A percentile compares a stretch with the other conserved stretches of the same genome.
Conservation (phyloP, 306 rosid genomes). For the Urtica urens region DNA sequence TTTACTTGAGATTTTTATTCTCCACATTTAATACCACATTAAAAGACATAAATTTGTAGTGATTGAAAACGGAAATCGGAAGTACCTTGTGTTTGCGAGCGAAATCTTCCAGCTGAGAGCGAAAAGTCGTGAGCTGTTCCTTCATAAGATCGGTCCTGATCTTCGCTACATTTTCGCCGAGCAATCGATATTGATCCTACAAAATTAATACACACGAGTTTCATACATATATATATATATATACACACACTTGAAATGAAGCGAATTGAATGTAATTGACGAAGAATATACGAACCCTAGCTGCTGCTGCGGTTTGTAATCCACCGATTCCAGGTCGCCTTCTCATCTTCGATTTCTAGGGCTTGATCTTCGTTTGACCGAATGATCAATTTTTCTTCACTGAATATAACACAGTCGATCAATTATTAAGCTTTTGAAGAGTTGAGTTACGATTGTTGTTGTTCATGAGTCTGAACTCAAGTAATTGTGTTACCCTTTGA, state of each 20-base stretch:
- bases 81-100: constrained; percentile 87
- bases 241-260: neutral
- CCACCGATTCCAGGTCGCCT: constrained; percentile 95
- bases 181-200: constrained; percentile 64
- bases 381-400: too few relatives aligned
- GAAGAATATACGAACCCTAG: constrained; percentile 35
- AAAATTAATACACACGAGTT: neutral
- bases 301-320: constrained; percentile 69
- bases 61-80: too few relatives aligned
- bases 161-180: constrained; percentile 93
- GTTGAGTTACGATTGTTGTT: too few relatives aligned
- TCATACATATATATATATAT: neutral
- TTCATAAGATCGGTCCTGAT: constrained; percentile 84
- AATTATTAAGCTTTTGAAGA: too few relatives aligned
- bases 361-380: neutral
- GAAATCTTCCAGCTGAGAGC: constrained; percentile 87
- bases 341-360: constrained; percentile 33
- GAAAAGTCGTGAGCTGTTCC: constrained; percentile 86
- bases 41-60: too few relatives aligned
- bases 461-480: too few relatives aligned
- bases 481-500: too few relatives aligned
- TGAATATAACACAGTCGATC: too few relatives aligned
- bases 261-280: neutral
- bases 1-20: too few relatives aligned
- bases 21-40: too few relatives aligned